Evolutionary conservation across 2,329 filamentous ascomycete species (phyloP), one percentile per base, ranked within the genome.

Genomic region (Cytospora schulzeri): DNA sequence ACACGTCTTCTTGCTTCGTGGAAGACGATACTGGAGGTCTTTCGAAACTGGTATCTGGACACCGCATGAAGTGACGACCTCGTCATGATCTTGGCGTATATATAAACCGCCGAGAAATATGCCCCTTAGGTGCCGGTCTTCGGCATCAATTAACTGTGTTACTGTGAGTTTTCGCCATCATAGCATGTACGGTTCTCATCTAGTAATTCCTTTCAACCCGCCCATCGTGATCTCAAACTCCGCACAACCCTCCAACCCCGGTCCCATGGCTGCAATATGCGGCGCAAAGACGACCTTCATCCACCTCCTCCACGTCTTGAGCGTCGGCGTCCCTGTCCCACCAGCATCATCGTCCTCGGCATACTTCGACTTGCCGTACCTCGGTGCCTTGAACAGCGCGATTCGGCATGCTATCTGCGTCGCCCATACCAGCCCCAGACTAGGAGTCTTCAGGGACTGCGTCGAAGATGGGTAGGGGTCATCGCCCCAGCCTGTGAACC

Each of bases 401-500:
- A 98, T 86, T 14, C 94, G 89, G 70, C 88, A 89, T 1, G 91
- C 87, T 57, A 97, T 87, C 79, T 97, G 93, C 33, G 93, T 94
- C 3, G 92, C 88, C 94, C 94, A 98, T 14, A 96, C 90, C 9
- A 97, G 82, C 0, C 94, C 94, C 28, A 98, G 78, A 8, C 91
- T 91, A 0, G 94, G 94, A 0, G 91, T 97, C 77, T 97, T 98
- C 62, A 90, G 77, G 29, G 78, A 76, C 57, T 79, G 75, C 15
- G 77, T 72, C 24, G 78, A 75, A 29, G 76, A 71, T 19, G 83
- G 79, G 7, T n/a, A 29, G 3, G 65, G 65, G 63, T 88, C 82
- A 74, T 96, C 91, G 26, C 94, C 93, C 94, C 95, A 97, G 68
- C 95, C 93, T 4, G 93, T 96, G 77, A 97, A 96, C 86, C 93